Conservation (phyloP, 202 grass and related monocot genomes). For the Zoysia matrella region DNA sequence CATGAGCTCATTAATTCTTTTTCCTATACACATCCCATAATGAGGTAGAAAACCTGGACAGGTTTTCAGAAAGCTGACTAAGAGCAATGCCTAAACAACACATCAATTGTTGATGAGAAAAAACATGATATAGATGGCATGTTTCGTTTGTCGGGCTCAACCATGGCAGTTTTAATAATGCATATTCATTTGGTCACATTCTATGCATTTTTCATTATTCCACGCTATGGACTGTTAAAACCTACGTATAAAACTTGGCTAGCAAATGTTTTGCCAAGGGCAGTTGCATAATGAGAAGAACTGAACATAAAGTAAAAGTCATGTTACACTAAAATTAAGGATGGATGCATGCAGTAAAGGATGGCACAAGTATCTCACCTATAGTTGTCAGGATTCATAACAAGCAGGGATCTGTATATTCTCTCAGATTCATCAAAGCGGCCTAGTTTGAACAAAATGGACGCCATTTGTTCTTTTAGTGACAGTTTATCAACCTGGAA, state of each 20-base stretch:
- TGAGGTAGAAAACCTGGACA: conserved; percentile 10
- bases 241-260: not conserved
- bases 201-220: not conserved
- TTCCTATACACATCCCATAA: conserved; percentile 8
- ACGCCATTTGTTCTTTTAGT: conserved; percentile 97
- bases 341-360: conserved; percentile 8
- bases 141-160: not conserved
- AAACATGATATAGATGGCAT: conserved; percentile 8
- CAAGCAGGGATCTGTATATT: conserved; percentile 83
- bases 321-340: conserved; percentile 14
- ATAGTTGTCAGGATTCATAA: conserved; percentile 99
- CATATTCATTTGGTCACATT: not conserved
- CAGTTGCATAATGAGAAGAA: not conserved
- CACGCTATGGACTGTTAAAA: not conserved
- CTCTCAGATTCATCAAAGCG: conserved; percentile 80
- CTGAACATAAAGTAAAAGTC: not conserved
- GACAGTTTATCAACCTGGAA: conserved; percentile 91
- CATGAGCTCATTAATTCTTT: not conserved
- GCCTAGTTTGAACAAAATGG: conserved; percentile 77
- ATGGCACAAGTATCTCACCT: conserved; percentile 49
- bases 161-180: not conserved
- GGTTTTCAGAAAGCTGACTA: conserved; percentile 15
- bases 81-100: conserved; percentile 7
- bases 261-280: not conserved
- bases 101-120: not conserved